Evolutionary conservation across 371 early-diverging fungal species (phyloP), one percentile per base, ranked within the genome.

Genomic region (Actinomortierella wolfii): DNA sequence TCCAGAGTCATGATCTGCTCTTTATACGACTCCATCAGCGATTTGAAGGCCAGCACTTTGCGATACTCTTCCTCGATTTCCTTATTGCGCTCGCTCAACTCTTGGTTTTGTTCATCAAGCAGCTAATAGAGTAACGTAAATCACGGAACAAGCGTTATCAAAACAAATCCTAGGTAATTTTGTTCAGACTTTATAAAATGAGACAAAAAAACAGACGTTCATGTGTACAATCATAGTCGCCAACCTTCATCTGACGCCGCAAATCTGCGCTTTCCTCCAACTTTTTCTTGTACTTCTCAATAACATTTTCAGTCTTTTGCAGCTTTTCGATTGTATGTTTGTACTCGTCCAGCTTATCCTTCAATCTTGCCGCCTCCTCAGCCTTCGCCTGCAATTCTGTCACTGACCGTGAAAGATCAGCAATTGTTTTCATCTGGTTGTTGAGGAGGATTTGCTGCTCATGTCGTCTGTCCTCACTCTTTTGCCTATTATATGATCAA

Each of bases 241-340:
- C 23, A 20, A 81, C 87, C 81, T 92, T 92, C 60, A 92, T 78
- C 71, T 92, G 90, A 47, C 86, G 86, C 43, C 90, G 83, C 39
- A 92, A 52, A 56, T 95, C 95, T 0, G 85, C 86, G 34, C 82
- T 85, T 48, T 97, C 96, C 57, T 96, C 97, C 6, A 96, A 81
- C 61, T 93, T 92, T 78, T 92, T 93, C 73, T 94, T 95, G 81
- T 94, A 97, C 75, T 97, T 97, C 61, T 96, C 97, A 61, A 94
- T 85, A 29, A 92, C 89, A 47, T 94, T 94, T 76, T 96, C 97
- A 4, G 92, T 87, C 77, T 93, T 94, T 79, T 91, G 91, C 17
- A 96, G 84, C 56, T 90, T 90, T 59, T 96, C 97, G 11, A 92
- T 92, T 0, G 89, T 83, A 65, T 94, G 94, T 29, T 89, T 83